Evolutionary conservation across 192 early-diverging fungal genomes (phyloP).

Genomic region (Umbelopsis sp.): DNA sequence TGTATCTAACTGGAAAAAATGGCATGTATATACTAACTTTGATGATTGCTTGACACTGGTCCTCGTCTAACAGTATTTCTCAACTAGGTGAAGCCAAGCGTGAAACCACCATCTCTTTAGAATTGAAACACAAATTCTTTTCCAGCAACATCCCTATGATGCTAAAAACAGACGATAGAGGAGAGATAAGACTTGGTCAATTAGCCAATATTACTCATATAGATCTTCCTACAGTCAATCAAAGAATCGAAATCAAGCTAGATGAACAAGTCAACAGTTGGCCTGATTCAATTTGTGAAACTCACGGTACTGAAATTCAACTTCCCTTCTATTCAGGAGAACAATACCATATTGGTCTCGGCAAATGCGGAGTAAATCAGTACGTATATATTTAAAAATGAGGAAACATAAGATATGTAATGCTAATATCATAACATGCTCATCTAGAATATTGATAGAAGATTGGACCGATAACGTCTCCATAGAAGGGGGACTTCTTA

Average conservation of each 20-base stretch:
- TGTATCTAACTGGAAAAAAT: conserved; percentile 13
- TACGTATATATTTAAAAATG: background rate
- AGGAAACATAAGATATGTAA: background rate
- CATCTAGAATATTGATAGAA: background rate
- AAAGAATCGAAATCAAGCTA: background rate
- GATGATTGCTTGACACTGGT: background rate
- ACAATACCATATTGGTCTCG: background rate
- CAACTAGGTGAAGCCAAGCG: conserved; percentile 38
- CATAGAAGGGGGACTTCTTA: background rate
- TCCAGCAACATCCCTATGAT: background rate
- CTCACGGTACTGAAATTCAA: background rate
- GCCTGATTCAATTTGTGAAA: background rate
- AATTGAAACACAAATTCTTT: conserved; percentile 33
- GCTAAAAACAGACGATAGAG: conserved; percentile 41
- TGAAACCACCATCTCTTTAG: conserved; percentile 26
- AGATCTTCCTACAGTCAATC: background rate
- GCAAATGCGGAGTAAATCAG: background rate
- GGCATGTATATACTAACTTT: background rate
- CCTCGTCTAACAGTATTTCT: background rate
- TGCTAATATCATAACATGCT: background rate
- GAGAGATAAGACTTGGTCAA: conserved; percentile 39
- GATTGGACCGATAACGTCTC: background rate
- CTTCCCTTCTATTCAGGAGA: conserved; percentile 15
- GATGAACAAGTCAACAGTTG: conserved; percentile 5
- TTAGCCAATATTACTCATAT: conserved; percentile 22